phyloP scores from a whole-genome alignment of 495 filamentous ascomycete species.

The Recurvomyces mirabilis region DNA sequence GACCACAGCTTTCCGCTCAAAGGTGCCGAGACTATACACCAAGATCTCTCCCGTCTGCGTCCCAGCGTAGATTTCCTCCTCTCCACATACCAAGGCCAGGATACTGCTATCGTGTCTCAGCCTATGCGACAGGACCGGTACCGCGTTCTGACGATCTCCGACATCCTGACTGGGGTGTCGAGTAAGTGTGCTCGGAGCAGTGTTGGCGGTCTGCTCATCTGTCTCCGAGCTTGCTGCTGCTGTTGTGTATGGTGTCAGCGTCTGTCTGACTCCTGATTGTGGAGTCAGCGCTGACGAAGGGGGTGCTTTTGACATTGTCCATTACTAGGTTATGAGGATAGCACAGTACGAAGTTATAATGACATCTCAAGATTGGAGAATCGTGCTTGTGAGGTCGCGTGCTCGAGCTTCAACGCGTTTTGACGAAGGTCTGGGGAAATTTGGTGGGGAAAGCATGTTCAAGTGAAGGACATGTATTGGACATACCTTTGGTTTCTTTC shows the following conservation, averaged over 20 bases:
- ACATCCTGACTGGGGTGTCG: slow-evolving; percentile 14
- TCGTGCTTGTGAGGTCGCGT: too few relatives aligned
- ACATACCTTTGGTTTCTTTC: too few relatives aligned
- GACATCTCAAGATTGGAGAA: too few relatives aligned
- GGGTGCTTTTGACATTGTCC: slow-evolving; percentile 7
- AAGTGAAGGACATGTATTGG: too few relatives aligned
- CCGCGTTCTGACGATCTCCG: slow-evolving; percentile 9
- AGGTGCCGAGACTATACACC: slow-evolving; percentile 79
- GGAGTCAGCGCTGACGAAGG: slow-evolving; percentile 9
- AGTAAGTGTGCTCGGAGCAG: slow-evolving; percentile 8
- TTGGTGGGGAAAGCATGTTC: too few relatives aligned
- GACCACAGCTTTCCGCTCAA: slow-evolving; percentile 60
- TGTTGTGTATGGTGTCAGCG: slow-evolving; percentile 10
- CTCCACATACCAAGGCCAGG: slow-evolving; percentile 55
- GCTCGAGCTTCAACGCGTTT: too few relatives aligned
- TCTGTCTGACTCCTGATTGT: too few relatives aligned
- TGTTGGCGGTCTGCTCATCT: slow-evolving; percentile 1
- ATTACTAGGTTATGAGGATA: background rate
- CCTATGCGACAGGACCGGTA: slow-evolving; percentile 52
- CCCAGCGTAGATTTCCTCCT: slow-evolving; percentile 64
- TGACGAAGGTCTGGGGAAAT: too few relatives aligned
- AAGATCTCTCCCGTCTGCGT: slow-evolving; percentile 86
- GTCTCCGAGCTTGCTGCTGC: slow-evolving; percentile 11
- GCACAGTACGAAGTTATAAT: too few relatives aligned
- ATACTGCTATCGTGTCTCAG: slow-evolving; percentile 63